Evolutionary conservation across 139 green algal species (phyloP).

Genomic region (Chlorella sp.): DNA sequence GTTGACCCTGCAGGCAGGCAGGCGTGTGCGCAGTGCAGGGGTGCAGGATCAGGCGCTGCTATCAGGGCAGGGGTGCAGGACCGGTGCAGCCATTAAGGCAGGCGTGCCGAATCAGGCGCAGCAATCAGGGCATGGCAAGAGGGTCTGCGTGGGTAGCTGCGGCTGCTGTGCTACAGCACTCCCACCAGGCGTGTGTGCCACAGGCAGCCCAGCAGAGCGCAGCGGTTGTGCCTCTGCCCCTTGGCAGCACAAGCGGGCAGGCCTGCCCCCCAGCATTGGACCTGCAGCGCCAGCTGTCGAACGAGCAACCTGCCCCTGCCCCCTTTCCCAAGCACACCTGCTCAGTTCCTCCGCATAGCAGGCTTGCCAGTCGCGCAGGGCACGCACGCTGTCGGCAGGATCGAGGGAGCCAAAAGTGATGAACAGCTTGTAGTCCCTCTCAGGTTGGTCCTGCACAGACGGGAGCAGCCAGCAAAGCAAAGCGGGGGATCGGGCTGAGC

Average conservation of each 20-base stretch:
- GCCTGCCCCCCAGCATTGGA: not conserved
- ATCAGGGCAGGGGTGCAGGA: too few species aligned
- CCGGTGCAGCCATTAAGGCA: too few species aligned
- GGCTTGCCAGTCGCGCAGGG: not conserved
- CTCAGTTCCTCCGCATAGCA: not conserved
- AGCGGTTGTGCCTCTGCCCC: too few species aligned
- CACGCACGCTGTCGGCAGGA: not conserved
- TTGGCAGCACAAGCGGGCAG: too few species aligned
- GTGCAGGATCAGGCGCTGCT: too few species aligned
- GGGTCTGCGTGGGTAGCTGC: not conserved
- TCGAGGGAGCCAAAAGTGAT: not conserved
- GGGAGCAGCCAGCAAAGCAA: not conserved
- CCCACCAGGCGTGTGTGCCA: not conserved
- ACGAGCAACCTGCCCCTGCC: not conserved
- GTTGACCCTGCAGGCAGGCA: too few species aligned
- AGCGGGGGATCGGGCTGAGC: too few species aligned
- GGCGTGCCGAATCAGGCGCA: too few species aligned
- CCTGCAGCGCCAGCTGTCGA: not conserved
- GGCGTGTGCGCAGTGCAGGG: too few species aligned
- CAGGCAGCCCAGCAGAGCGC: not conserved
- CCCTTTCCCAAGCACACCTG: not conserved
- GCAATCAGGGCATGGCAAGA: too few species aligned
- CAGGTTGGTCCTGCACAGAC: not conserved
- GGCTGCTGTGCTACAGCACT: not conserved
- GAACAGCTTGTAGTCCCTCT: not conserved